Percentiles rank a stretch among this genome's conserved stretches.
Evolutionary conservation across 2,329 filamentous ascomycete genomes (phyloP).

Genomic region (Grosmannia penicillata): DNA sequence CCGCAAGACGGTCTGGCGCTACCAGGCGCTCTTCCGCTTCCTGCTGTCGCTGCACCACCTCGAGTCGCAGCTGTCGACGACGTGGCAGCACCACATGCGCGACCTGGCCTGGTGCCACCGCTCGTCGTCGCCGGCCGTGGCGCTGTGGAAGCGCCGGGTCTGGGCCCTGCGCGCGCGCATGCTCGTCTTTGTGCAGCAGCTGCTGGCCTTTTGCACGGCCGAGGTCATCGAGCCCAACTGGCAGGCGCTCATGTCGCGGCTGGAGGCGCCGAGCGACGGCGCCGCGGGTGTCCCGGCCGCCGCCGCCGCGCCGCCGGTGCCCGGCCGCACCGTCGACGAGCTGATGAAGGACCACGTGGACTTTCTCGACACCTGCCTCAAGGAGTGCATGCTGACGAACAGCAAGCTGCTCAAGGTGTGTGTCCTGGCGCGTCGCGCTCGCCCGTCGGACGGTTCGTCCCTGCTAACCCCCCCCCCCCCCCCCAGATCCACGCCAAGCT

Average conservation of each 20-base stretch:
- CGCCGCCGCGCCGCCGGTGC: constrained; percentile 4
- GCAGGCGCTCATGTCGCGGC: constrained; percentile 79
- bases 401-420: constrained; percentile 78
- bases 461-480: background rate
- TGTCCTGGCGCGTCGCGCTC: too few species aligned
- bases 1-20: constrained; percentile 90
- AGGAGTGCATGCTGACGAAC: constrained; percentile 98
- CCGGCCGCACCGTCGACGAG: constrained; percentile 73
- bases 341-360: constrained; percentile 98
- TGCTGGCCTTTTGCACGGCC: constrained; percentile 90
- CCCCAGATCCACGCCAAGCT: constrained; percentile 91
- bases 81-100: constrained; percentile 83
- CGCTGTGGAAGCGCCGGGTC: constrained; percentile 83
- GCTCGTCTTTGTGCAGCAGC: constrained; percentile 92
- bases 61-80: constrained; percentile 71
- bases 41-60: constrained; percentile 79
- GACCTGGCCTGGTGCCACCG: constrained; percentile 69
- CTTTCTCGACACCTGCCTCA: constrained; percentile 92
- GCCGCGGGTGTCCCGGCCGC: constrained; percentile 8
- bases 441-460: too few species aligned
- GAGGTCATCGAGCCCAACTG: constrained; percentile 98
- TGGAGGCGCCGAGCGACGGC: constrained; percentile 36
- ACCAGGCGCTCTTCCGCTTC: constrained; percentile 92
- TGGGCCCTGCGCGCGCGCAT: constrained; percentile 88
- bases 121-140: constrained; percentile 56